A percentile compares a stretch with the other conserved stretches of the same genome.
These are phyloP conservation scores for Tolypocladium album DNA, from an alignment of 2,329 filamentous ascomycete species.

Conservation along the genomic window DNA sequence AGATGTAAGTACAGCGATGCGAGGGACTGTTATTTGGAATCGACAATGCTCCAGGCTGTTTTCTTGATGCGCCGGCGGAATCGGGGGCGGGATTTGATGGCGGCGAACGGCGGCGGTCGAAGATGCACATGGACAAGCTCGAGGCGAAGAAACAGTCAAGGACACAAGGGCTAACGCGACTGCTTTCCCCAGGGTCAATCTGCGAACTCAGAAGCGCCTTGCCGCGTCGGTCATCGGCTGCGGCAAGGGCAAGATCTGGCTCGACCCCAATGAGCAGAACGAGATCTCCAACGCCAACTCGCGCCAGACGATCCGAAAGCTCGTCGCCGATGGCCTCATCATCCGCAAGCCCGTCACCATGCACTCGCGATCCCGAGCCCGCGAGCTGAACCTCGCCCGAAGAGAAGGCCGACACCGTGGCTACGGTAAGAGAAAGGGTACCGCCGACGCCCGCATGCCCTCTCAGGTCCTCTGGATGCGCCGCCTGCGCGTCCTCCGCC, in stretches of 20 bases:
- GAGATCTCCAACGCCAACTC: constrained; percentile 99
- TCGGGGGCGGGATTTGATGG: not conserved
- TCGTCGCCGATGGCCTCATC: constrained; percentile 99
- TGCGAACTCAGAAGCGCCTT: constrained; percentile 99
- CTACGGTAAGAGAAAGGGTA: constrained; percentile 99
- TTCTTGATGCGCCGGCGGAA: not conserved
- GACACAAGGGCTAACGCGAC: constrained; percentile 15
- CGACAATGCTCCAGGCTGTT: not conserved
- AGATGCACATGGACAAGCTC: not conserved
- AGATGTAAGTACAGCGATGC: constrained; percentile 29
- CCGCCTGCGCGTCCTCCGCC: constrained; percentile 96
- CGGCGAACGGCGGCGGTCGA: not conserved
- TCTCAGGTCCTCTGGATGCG: constrained; percentile 99
- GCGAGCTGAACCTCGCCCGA: constrained; percentile 88
- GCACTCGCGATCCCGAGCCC: constrained; percentile 95
- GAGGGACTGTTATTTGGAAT: constrained; percentile 1
- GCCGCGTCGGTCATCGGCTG: constrained; percentile 97
- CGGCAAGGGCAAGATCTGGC: constrained; percentile 99
- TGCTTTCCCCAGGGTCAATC: constrained; percentile 72
- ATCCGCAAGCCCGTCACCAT: constrained; percentile 99
- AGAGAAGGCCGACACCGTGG: constrained; percentile 95
- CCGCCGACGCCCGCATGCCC: constrained; percentile 98
- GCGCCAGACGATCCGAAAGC: constrained; percentile 98
- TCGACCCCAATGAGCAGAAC: constrained; percentile 97
- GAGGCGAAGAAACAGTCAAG: not conserved